A percentile compares a stretch with the other conserved stretches of the same genome.
Evolutionary conservation across 306 rosid species (phyloP).

Genomic region (Macrotyloma uniflorum): DNA sequence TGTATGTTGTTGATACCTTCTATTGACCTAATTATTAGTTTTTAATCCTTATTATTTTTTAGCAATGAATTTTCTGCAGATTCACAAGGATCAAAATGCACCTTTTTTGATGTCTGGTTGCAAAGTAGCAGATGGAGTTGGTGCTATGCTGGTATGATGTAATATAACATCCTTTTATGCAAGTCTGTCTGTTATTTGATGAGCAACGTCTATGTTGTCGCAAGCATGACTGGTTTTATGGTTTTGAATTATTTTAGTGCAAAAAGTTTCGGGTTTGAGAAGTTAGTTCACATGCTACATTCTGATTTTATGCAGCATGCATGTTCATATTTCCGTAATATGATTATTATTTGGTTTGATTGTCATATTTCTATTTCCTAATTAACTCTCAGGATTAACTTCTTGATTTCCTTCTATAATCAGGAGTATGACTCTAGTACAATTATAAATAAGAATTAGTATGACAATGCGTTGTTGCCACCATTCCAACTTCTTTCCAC

Average conservation of each 20-base stretch:
- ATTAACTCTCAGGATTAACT: not conserved
- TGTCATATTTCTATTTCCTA: not conserved
- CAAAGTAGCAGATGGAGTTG: conserved; percentile 98
- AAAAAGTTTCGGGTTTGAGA: conserved; percentile 16
- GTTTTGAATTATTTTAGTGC: conserved; percentile 22
- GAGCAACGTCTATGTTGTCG: not conserved
- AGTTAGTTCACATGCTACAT: conserved; percentile 12
- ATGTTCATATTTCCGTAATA: not conserved
- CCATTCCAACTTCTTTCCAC: not conserved
- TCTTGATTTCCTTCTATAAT: not conserved
- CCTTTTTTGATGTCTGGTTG: conserved; percentile 99
- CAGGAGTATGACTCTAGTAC: not conserved
- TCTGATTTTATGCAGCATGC: conserved; percentile 1
- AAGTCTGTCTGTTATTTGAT: conserved; percentile 17
- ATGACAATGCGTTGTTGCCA: not conserved
- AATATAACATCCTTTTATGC: conserved; percentile 23
- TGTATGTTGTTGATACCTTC: conserved; percentile 57
- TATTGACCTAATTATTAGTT: conserved; percentile 16
- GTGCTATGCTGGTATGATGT: conserved; percentile 83
- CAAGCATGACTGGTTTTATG: conserved; percentile 1
- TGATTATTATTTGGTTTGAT: not conserved
- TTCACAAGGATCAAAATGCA: conserved; percentile 76
- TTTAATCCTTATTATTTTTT: conserved; percentile 39
- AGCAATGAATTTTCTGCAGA: conserved; percentile 57
- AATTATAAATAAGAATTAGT: not conserved